Evolutionary conservation across 306 rosid genomes (phyloP).

Genomic region (cucumber (Cucumis sativus)): Cucumber_9930_V3 NC_026657.2:9010001-9010500

Average conservation of each 20-base stretch:
- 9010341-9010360: neutral
- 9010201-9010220: neutral
- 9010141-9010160: neutral
- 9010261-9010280: neutral
- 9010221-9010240: slow-evolving; percentile 1
- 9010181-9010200: neutral
- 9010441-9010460: neutral
- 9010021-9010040: neutral
- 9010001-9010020: neutral
- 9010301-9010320: neutral
- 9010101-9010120: slow-evolving; percentile 6
- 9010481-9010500: neutral
- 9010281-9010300: neutral
- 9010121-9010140: slow-evolving; percentile 1
- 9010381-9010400: neutral
- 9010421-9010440: slow-evolving; percentile 1
- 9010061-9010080: neutral
- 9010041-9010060: slow-evolving; percentile 5
- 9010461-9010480: neutral
- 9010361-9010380: neutral
- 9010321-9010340: neutral
- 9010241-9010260: neutral
- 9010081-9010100: neutral
- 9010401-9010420: neutral
- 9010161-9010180: neutral